Evolutionary conservation across 768 basidiomycete species (phyloP), one percentile per base, ranked within the genome.

Genomic region (Tubosaeta sp.): DNA sequence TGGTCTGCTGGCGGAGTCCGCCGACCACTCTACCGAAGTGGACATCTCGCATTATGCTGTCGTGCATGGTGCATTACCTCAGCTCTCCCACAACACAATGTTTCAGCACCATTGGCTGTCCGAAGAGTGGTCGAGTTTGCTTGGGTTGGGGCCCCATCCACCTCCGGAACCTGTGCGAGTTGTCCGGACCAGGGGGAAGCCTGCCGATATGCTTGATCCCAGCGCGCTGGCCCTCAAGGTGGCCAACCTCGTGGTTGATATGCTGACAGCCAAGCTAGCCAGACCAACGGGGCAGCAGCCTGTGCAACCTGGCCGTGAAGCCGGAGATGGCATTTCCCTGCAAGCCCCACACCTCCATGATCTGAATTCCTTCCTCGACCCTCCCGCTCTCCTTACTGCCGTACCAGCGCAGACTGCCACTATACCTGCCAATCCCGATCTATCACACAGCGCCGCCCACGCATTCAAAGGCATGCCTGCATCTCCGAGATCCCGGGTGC

Each of bases 51-150:
- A 57, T 6, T 55, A 57, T 8, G 53, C 56, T 0, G 5, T 31
- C 19, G 10, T 55, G 0, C 46, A 57, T 1, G 53, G 46, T 0
- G 29, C 53, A 0, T 8, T 57, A 1, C 53, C 56, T 14, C 37
- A 43, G 3, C 22, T 57, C 0, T 55, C 53, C 0, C 48, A 57
- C 46, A 51, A 46, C 5, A 2, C 0, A 1, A 16, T 55, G 0
- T 12, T 11, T 7, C 37, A 43, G 9, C 49, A 48, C 0, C 50
- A 38, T 4, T 57, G 53, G 53, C 29, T 57, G 1, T 16, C 19
- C 0, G 38, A 45, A 7, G 42, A 51, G 25, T 57, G 53, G 50
- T 47, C 46, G 0, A 57, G 49, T 11, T 17, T 57, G 6, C 53
- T 55, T 5, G 56, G 53, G 1, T 2, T 51, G 27, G 53, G 53